Evolutionary conservation across 768 basidiomycete species (phyloP).

Genomic region (Guyanaporus albipodus): DNA sequence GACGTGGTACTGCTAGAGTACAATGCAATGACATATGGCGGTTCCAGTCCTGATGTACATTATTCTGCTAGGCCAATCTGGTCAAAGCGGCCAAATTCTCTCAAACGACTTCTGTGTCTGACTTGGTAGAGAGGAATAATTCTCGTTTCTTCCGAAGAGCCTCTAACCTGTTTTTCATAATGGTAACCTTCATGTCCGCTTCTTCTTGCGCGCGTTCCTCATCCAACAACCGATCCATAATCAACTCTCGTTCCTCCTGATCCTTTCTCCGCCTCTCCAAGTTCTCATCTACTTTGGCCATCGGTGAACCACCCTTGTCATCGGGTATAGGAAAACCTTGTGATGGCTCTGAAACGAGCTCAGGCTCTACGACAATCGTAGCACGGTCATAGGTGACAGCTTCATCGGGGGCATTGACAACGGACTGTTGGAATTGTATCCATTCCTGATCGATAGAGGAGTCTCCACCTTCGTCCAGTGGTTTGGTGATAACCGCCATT

Average conservation of each 20-base stretch:
- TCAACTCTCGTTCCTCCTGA: slow-evolving; percentile 73
- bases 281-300: slow-evolving; percentile 28
- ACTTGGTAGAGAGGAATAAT: slow-evolving; percentile 24
- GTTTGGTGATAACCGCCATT: background rate
- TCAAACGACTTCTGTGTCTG: slow-evolving; percentile 18
- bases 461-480: slow-evolving; percentile 3
- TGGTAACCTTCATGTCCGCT: slow-evolving; percentile 68
- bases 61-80: too few relatives aligned
- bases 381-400: slow-evolving; percentile 62
- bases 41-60: too few relatives aligned
- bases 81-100: background rate
- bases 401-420: slow-evolving; percentile 43
- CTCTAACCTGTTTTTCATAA: slow-evolving; percentile 64
- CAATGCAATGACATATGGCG: too few relatives aligned
- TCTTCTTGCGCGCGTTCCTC: slow-evolving; percentile 88
- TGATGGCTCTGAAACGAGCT: slow-evolving; percentile 42
- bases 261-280: slow-evolving; percentile 50
- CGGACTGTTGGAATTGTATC: slow-evolving; percentile 63
- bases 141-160: slow-evolving; percentile 48
- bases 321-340: slow-evolving; percentile 47
- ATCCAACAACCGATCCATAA: slow-evolving; percentile 80
- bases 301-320: slow-evolving; percentile 18
- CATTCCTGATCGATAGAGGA: slow-evolving; percentile 65
- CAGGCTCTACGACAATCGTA: slow-evolving; percentile 68
- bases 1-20: too few relatives aligned